A percentile compares a stretch with the other conserved stretches of the same genome.
Evolutionary conservation across 305 asterid species (phyloP).

Genomic region (Andrographis paniculata): DNA sequence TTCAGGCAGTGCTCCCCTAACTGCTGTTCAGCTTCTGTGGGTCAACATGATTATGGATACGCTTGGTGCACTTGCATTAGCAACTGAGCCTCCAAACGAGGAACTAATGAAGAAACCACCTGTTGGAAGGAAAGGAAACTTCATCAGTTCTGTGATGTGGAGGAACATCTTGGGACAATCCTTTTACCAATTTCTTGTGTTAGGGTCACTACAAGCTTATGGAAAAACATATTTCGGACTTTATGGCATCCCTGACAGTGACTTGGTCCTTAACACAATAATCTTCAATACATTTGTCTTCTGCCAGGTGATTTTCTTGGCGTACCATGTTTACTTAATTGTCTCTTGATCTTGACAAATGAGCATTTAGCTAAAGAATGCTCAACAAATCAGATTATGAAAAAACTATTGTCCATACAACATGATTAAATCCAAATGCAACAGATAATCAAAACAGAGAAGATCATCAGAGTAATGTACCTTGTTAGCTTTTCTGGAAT

Average conservation of each 20-base stretch:
- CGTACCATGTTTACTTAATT: not conserved
- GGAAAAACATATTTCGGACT: conserved; percentile 45
- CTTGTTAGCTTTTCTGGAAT: not conserved
- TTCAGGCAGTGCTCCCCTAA: conserved; percentile 71
- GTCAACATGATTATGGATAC: conserved; percentile 95
- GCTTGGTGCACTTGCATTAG: conserved; percentile 93
- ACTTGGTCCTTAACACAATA: conserved; percentile 57
- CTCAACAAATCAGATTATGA: not conserved
- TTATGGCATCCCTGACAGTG: conserved; percentile 30
- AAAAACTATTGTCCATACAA: not conserved
- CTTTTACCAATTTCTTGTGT: conserved; percentile 62
- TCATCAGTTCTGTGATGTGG: conserved; percentile 82
- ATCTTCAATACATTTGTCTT: conserved; percentile 84
- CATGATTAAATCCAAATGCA: not conserved
- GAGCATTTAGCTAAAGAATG: not conserved
- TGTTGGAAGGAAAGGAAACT: conserved; percentile 73
- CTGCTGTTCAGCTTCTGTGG: conserved; percentile 93
- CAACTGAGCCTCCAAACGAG: conserved; percentile 88
- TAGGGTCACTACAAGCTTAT: conserved; percentile 60
- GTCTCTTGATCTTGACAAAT: not conserved
- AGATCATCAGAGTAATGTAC: too few relatives aligned
- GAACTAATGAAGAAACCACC: conserved; percentile 84
- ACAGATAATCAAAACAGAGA: not conserved
- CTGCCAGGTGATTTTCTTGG: conserved; percentile 48
- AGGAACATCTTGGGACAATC: conserved; percentile 91